Conservation (phyloP, 1,284 basidiomycete species). For the Tylopilus orsonianus region DNA sequence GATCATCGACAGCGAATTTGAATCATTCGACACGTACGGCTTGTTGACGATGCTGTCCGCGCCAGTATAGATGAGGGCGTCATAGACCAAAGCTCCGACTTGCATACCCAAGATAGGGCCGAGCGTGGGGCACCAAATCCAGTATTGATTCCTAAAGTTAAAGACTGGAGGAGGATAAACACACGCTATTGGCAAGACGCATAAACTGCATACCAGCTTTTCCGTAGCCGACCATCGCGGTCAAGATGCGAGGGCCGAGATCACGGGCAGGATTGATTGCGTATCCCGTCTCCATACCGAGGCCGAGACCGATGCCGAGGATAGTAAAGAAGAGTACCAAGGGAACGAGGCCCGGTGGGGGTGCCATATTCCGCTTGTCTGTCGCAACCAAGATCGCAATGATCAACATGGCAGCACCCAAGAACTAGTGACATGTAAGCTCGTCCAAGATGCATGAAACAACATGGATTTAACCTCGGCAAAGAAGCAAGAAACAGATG, state of each 20-base stretch:
- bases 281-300: slow-evolving; percentile 64
- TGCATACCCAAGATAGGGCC: slow-evolving; percentile 59
- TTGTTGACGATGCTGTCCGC: slow-evolving; percentile 53
- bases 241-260: slow-evolving; percentile 59
- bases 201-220: slow-evolving; percentile 34
- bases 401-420: slow-evolving; percentile 59
- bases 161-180: slow-evolving; percentile 37
- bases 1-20: no score
- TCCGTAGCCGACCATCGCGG: slow-evolving; percentile 62
- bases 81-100: slow-evolving; percentile 52
- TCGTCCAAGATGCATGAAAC: slow-evolving; percentile 7
- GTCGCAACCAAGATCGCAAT: slow-evolving; percentile 43
- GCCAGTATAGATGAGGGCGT: slow-evolving; percentile 52
- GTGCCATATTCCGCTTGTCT: slow-evolving; percentile 48
- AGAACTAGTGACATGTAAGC: slow-evolving; percentile 39
- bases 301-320: slow-evolving; percentile 50
- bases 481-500: slow-evolving; percentile 58
- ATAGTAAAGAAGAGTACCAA: slow-evolving; percentile 55
- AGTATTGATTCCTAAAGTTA: slow-evolving; percentile 61
- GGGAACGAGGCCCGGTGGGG: slow-evolving; percentile 51
- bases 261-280: slow-evolving; percentile 68
- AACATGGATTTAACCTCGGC: slow-evolving; percentile 41
- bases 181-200: neutral
- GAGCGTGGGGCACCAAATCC: slow-evolving; percentile 72
- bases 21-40: slow-evolving; percentile 39